Conservation (phyloP, 495 filamentous ascomycete genomes). For the Daldinia vernicosa region DNA sequence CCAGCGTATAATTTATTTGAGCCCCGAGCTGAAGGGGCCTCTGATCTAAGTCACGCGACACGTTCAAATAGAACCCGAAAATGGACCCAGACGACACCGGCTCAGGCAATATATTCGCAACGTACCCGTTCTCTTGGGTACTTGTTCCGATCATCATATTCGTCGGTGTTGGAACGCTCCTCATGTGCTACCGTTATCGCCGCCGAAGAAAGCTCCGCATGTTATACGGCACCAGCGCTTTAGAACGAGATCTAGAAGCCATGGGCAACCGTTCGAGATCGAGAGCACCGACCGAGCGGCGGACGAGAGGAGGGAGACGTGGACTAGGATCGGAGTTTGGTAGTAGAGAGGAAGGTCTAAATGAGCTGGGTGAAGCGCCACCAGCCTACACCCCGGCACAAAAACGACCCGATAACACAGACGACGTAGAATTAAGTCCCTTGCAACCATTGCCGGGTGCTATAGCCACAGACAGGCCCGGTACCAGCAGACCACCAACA, state of each 20-base stretch:
- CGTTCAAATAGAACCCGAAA: not conserved
- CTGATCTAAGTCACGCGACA: constrained; percentile 15
- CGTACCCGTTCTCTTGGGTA: constrained; percentile 41
- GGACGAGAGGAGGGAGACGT: constrained; percentile 17
- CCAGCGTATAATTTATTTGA: constrained; percentile 12
- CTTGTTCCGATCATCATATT: constrained; percentile 45
- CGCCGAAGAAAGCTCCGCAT: constrained; percentile 34
- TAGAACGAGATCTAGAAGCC: constrained; percentile 37
- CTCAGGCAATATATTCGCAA: constrained; percentile 31
- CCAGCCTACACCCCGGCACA: constrained; percentile 58
- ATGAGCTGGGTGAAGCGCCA: constrained; percentile 67
- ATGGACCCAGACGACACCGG: constrained; percentile 27
- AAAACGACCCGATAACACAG: constrained; percentile 38
- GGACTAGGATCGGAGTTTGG: constrained; percentile 28
- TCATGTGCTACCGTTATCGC: constrained; percentile 41
- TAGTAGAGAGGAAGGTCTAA: constrained; percentile 59
- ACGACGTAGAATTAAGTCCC: constrained; percentile 42
- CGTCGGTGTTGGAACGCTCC: constrained; percentile 25
- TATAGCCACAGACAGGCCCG: constrained; percentile 18
- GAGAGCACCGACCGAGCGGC: constrained; percentile 23
- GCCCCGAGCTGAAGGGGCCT: not conserved
- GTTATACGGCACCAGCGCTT: constrained; percentile 37
- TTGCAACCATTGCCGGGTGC: constrained; percentile 31
- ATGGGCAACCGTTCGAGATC: constrained; percentile 27
- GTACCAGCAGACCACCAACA: constrained; percentile 32